Conservation (phyloP, 2,329 filamentous ascomycete species). For the Cladophialophora immunda region DNA sequence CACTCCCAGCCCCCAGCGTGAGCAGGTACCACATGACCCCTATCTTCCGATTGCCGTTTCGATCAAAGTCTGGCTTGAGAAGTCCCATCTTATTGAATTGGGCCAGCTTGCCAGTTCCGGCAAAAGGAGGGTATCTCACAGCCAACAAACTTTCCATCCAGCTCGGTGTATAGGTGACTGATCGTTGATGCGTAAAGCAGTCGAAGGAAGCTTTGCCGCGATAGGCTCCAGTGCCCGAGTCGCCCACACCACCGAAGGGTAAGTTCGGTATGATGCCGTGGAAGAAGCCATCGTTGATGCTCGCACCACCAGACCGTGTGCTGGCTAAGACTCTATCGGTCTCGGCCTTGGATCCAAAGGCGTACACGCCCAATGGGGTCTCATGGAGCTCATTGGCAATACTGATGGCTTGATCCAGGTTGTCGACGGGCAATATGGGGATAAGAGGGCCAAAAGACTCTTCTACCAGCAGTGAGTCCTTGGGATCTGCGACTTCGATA, state of each 20-base stretch:
- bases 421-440: conserved; percentile 78
- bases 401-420: conserved; percentile 84
- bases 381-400: conserved; percentile 82
- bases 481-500: conserved; percentile 76
- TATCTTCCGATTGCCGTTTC: conserved; percentile 56
- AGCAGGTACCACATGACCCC: conserved; percentile 37
- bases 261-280: conserved; percentile 75
- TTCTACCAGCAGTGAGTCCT: conserved; percentile 78
- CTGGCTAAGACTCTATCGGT: conserved; percentile 72
- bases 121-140: conserved; percentile 69
- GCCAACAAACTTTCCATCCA: conserved; percentile 68
- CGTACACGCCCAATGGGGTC: conserved; percentile 83
- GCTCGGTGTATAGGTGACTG: conserved; percentile 65
- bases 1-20: conserved; percentile 38
- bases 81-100: conserved; percentile 61
- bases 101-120: conserved; percentile 59
- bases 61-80: conserved; percentile 68
- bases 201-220: conserved; percentile 76
- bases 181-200: conserved; percentile 67
- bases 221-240: conserved; percentile 79
- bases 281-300: conserved; percentile 67
- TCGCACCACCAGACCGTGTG: conserved; percentile 74
- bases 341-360: conserved; percentile 83
- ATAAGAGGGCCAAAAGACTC: conserved; percentile 96
- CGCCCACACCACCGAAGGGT: conserved; percentile 83